Percentiles rank a stretch among this genome's conserved stretches.
Evolutionary conservation across 495 filamentous ascomycete genomes (phyloP).

Genomic region (Cryomyces antarcticus): DNA sequence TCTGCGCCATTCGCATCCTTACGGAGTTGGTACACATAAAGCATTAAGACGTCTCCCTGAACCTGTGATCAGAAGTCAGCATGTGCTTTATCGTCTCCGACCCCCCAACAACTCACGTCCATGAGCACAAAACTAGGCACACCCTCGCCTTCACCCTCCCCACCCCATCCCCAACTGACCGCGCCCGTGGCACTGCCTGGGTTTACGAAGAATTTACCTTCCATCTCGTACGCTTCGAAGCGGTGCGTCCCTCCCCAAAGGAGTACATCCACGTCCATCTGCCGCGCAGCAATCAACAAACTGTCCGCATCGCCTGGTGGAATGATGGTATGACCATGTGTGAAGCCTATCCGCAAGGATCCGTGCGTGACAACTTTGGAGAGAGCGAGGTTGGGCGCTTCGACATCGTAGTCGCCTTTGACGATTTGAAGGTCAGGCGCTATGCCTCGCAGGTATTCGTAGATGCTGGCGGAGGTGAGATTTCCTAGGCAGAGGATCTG

Average conservation of each 20-base stretch:
- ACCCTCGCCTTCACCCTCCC: conserved; percentile 52
- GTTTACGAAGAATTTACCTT: conserved; percentile 97
- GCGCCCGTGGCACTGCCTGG: conserved; percentile 88
- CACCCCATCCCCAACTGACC: conserved; percentile 48
- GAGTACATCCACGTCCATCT: conserved; percentile 91
- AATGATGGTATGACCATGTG: conserved; percentile 89
- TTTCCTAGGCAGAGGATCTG: conserved; percentile 96
- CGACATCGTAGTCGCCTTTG: conserved; percentile 81
- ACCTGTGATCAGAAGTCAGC: conserved; percentile 33
- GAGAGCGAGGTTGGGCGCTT: conserved; percentile 73
- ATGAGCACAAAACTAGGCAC: conserved; percentile 95
- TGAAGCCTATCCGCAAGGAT: conserved; percentile 81
- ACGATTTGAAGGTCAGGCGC: conserved; percentile 92
- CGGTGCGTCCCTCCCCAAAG: conserved; percentile 94
- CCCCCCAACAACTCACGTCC: conserved; percentile 52
- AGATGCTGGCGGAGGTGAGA: conserved; percentile 82
- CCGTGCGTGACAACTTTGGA: conserved; percentile 92
- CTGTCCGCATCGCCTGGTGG: conserved; percentile 79
- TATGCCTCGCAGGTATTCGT: conserved; percentile 81
- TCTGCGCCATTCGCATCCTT: conserved; percentile 76
- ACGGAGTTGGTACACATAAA: conserved; percentile 93
- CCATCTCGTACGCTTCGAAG: conserved; percentile 97
- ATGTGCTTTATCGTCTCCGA: background rate
- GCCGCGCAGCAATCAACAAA: conserved; percentile 77
- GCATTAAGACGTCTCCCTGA: conserved; percentile 87